These are phyloP conservation scores for Fusarium sp. DNA, from an alignment of 2,329 filamentous ascomycete species.

Conservation along the genomic window DNA sequence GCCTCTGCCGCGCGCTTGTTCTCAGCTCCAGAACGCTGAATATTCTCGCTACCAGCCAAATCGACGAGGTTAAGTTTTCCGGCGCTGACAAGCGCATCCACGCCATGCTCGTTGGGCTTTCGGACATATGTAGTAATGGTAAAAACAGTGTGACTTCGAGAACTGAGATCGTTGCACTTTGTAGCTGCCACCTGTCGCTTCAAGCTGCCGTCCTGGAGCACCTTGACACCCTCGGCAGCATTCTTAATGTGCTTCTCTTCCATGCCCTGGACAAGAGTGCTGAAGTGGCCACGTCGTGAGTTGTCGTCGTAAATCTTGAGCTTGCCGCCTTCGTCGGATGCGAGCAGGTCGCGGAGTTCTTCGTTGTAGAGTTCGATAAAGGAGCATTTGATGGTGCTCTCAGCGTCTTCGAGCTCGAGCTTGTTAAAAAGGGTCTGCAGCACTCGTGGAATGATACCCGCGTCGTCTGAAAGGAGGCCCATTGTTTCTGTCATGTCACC, in stretches of 20 bases:
- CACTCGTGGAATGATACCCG: conserved; percentile 94
- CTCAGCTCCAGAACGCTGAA: conserved; percentile 94
- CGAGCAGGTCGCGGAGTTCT: conserved; percentile 90
- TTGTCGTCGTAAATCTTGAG: conserved; percentile 96
- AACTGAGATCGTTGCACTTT: conserved; percentile 99
- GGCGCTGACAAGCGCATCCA: conserved; percentile 88
- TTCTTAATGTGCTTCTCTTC: conserved; percentile 94
- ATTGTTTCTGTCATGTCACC: conserved; percentile 93
- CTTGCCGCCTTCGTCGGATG: conserved; percentile 84
- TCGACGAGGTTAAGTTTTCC: conserved; percentile 98
- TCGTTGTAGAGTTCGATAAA: conserved; percentile 99
- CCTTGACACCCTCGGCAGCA: conserved; percentile 86
- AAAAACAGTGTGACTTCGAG: conserved; percentile 96
- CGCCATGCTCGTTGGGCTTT: conserved; percentile 81
- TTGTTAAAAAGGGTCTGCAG: conserved; percentile 88
- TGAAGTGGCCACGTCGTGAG: conserved; percentile 84
- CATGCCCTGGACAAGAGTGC: conserved; percentile 95
- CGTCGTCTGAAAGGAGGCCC: conserved; percentile 88
- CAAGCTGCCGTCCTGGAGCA: conserved; percentile 89
- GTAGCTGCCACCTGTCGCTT: conserved; percentile 98
- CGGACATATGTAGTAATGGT: conserved; percentile 95
- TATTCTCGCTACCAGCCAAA: conserved; percentile 96
- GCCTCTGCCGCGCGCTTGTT: conserved; percentile 98
- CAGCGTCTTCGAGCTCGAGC: conserved; percentile 81
- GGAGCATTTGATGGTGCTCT: conserved; percentile 95